Base-by-base conservation (phyloP, 371 early-diverging fungal genomes). In the Mortierella sp. region DNA sequence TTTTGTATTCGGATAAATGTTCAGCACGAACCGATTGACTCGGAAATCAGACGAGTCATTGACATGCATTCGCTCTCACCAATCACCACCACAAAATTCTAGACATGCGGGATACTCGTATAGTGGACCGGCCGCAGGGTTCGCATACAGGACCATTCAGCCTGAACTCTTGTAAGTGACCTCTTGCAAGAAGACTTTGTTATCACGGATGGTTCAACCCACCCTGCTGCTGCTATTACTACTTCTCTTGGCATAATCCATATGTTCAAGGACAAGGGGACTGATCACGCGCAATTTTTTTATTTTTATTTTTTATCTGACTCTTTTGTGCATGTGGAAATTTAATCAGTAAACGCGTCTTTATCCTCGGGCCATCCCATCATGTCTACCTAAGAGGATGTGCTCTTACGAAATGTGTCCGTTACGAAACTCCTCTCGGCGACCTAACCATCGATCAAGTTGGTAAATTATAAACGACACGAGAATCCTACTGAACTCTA, bases 351-450 rank as follows among this genome's bases (percentile, higher is more conserved):
- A 90, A 94, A 77, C 95, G 96, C 5, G 95, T 98, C 6, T 97
- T 97, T 83, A 90, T 98, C 11, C 92, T 98, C 5, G 99, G 98
- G 0, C 99, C 99, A 1, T 96, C 97, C 3, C 99, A 99, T 88
- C 97, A 97, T 80, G 92, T 92, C 54, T 96, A 96, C 77, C 85
- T 98, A 35, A 84, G 91, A 65, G 93, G 93, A 2, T 98, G 98
- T 79, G 96, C 96, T 0, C 77, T 99, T 49, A 92, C 97, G 0
- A 81, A 79, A 63, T 97, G 95, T 75, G 80, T 80, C 21, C 83
- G 88, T 41, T 97, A 96, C 86, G 94, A 91, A 77, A 98, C 98
- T 14, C 98, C 98, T 6, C 88, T 98, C 46, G 99, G 99, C 2
- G 89, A 94, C 76, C 83, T 99, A 16, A 76, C 49, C 3, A 74